Base-by-base conservation (phyloP, 108 stramenopile species). In the Stephanodiscus minutulus region DNA sequence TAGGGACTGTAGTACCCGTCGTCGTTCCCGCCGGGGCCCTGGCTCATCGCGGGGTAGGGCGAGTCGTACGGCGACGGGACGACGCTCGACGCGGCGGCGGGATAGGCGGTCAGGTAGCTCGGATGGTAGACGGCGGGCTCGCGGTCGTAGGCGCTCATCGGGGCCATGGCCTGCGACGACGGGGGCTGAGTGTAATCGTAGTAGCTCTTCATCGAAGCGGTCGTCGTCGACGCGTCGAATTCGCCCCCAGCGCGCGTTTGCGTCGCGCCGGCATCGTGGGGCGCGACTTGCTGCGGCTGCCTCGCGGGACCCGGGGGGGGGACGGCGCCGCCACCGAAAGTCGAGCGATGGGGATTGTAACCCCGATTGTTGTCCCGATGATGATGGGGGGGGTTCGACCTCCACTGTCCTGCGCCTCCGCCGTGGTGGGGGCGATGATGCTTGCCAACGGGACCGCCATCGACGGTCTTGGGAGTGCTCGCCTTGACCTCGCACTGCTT, bases 401-500 rank as follows among this genome's bases (percentile, higher is more conserved):
- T 27, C 57, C 57, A 58, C 33, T 6, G 31, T 13, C 57, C 57
- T 3, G 27, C 24, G 10, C 50, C 18, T 20, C 22, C 17, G 9
- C 27, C 9, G 15, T 29, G 4, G 7, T 29, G 27, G 4, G 9
- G 57, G 5, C 33, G 18, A 17, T 33, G 57, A 13, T 57, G 17
- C 27, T 27, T 17, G 27, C 27, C 12, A n/a, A 8, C 37, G 5
- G 37, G 18, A 39, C 15, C 64, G 13, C 54, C 63, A 28, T 58
- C 54, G 22, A 52, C 43, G 22, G 61, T 68, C 50, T 84, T 85
- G 15, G 87, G 87, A 48, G 83, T 73, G 5, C 81, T 74, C 22
- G 83, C 75, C 69, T 90, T 90, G 31, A 90, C 64, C 68, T 90
- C 89, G 37, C 86, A 86, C 2, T 64, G 41, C 58, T 90, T 90